phyloP scores from a whole-genome alignment of 148 eudicot genomes.

The Hydrangea macrophylla region DNA sequence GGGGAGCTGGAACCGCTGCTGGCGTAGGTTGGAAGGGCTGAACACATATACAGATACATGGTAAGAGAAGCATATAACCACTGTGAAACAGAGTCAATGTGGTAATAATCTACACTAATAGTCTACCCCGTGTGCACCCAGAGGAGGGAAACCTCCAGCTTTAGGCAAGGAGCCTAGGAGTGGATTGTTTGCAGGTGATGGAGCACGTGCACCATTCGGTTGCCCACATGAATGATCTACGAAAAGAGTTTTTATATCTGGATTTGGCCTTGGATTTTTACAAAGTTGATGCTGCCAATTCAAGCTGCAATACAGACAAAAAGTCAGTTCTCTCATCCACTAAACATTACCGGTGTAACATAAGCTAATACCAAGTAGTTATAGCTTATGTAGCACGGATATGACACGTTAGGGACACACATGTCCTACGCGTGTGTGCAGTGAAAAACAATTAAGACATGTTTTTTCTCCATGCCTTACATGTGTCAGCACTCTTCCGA shows the following conservation, averaged over 20 bases:
- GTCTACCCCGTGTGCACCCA: constrained; percentile 90
- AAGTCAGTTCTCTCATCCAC: not conserved
- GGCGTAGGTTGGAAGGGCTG: constrained; percentile 86
- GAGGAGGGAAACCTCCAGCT: constrained; percentile 83
- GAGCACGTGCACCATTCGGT: constrained; percentile 65
- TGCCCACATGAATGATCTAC: constrained; percentile 82
- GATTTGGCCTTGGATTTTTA: constrained; percentile 69
- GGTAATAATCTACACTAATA: not conserved
- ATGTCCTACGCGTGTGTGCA: too few relatives aligned
- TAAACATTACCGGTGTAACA: not conserved
- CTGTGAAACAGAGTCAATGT: constrained; percentile 1
- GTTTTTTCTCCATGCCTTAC: too few relatives aligned
- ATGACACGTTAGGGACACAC: too few relatives aligned
- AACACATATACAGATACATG: constrained; percentile 11
- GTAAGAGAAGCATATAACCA: constrained; percentile 13
- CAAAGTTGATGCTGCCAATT: constrained; percentile 94
- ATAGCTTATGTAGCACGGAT: too few relatives aligned
- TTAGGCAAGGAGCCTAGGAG: constrained; percentile 64
- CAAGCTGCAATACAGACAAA: constrained; percentile 45
- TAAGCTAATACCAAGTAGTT: not conserved
- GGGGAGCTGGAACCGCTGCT: constrained; percentile 58
- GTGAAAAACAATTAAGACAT: too few relatives aligned
- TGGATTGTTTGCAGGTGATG: constrained; percentile 53
- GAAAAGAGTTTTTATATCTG: constrained; percentile 73
- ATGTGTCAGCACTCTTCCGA: too few relatives aligned